phyloP scores from a whole-genome alignment of 148 eudicot species.

The Chenopodium quinoa region DNA sequence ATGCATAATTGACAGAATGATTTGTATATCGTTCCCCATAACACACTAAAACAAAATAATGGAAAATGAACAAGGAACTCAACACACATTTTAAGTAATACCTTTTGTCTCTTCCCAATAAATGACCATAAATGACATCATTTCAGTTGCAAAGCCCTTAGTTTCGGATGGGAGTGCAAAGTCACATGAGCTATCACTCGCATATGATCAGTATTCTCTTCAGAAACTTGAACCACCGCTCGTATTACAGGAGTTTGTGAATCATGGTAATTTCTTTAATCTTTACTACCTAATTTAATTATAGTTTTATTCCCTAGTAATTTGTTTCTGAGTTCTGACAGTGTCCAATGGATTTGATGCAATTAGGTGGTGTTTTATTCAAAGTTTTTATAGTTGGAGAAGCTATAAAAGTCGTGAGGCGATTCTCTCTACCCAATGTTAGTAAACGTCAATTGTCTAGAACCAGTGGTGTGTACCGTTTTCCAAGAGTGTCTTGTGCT shows the following conservation, averaged over 20 bases:
- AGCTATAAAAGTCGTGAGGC: slow-evolving; percentile 83
- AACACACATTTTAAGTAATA: neutral
- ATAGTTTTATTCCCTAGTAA: neutral
- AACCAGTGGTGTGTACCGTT: slow-evolving; percentile 65
- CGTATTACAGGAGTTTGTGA: slow-evolving; percentile 88
- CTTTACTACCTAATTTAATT: neutral
- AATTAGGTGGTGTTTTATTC: slow-evolving; percentile 84
- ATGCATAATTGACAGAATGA: neutral
- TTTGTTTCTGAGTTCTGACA: neutral
- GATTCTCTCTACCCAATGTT: slow-evolving; percentile 90
- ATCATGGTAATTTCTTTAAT: slow-evolving; percentile 62
- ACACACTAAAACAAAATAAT: neutral
- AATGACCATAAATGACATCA: neutral
- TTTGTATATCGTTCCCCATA: neutral
- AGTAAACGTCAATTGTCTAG: slow-evolving; percentile 58
- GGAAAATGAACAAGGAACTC: neutral
- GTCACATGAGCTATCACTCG: slow-evolving; percentile 85
- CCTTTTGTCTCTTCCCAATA: slow-evolving; percentile 1
- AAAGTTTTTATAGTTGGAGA: slow-evolving; percentile 92
- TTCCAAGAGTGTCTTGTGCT: slow-evolving; percentile 97
- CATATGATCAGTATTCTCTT: slow-evolving; percentile 83
- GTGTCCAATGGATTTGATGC: neutral
- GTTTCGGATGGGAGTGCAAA: slow-evolving; percentile 73
- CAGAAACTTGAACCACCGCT: slow-evolving; percentile 91
- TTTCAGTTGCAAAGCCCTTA: slow-evolving; percentile 93